Evolutionary conservation across 768 basidiomycete species (phyloP), one percentile per base, ranked within the genome.

Genomic region (Hypholoma sublateritium): DNA sequence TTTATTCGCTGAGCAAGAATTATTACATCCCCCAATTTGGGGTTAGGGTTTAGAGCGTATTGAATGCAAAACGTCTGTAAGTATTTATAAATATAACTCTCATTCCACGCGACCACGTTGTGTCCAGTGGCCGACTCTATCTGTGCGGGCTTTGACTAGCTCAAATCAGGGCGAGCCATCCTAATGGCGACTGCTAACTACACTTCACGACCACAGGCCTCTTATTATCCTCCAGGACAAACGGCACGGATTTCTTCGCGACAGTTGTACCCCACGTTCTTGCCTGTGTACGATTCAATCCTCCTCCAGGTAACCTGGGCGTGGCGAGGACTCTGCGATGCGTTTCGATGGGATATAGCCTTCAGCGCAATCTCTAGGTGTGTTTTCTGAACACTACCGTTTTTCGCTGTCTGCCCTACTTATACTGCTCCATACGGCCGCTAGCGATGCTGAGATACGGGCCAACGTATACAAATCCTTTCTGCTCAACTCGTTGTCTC

Each of bases 381-480:
- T 53, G 69, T 34, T 34, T 21, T 3, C 42, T 9, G 5, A 6
- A 32, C 43, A 22, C 19, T 46, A 14, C 6, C 21, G 22, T 22
- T 14, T 17, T 13, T 21, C 21, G 17, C 32, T 32, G 44, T 14
- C 17, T 39, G n/a, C 5, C 34, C 5, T 6, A 22, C 21, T 28
- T 25, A 28, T 41, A 52, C 37, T 28, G 48, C 13, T 14, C 24
- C 48, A 35, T 4, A 44, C 17, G 3, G 28, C 28, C 28, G 22
- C 25, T 66, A 93, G 89, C 62, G 91, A 94, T 70, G 69, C 83
- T 5, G 89, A 92, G 70, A 83, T 93, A 55, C 86, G 89, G 14
- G 75, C 80, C 54, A 87, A 91, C 68, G 69, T 91, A 36, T 79
- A 84, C 72, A 93, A 93, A 73, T 91, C 88, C 1, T 67, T 89